phyloP scores from a whole-genome alignment of 1,284 basidiomycete genomes.

The Ustilago shanxiensis region DNA sequence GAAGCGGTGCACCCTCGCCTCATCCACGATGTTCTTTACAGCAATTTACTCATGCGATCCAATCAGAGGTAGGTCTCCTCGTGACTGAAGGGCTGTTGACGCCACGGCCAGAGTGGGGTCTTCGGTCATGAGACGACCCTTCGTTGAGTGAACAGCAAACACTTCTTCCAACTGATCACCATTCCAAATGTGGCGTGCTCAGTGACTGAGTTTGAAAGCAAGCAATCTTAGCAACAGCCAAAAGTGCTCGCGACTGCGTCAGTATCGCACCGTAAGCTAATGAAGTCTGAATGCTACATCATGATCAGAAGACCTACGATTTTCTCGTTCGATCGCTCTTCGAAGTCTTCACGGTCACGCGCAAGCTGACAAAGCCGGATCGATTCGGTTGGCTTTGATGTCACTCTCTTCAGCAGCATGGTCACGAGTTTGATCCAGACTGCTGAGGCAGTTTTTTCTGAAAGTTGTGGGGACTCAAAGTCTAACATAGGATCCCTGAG shows the following conservation, averaged over 20 bases:
- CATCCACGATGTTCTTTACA: too few relatives aligned
- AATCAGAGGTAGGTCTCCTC: too few relatives aligned
- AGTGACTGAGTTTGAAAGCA: slow-evolving; percentile 11
- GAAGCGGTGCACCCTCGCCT: background rate
- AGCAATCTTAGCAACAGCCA: background rate
- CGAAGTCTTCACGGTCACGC: background rate
- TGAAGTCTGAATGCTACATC: background rate
- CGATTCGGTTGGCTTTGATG: background rate
- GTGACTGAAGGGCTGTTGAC: too few relatives aligned
- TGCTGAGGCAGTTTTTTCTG: background rate
- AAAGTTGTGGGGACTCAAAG: background rate
- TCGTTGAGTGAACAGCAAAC: too few relatives aligned
- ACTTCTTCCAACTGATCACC: slow-evolving; percentile 32
- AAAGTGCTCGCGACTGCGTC: background rate
- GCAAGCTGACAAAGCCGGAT: background rate
- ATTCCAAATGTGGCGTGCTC: background rate
- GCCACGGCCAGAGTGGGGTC: too few relatives aligned
- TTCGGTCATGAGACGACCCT: too few relatives aligned
- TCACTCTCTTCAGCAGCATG: background rate
- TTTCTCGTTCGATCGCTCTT: background rate
- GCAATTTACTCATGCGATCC: too few relatives aligned
- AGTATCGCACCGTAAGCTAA: background rate
- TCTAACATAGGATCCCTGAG: background rate
- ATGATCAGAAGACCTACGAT: slow-evolving; percentile 1
- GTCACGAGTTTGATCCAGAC: background rate